Conservation (phyloP, 805 yeast species). For the Spathaspora boniae region DNA sequence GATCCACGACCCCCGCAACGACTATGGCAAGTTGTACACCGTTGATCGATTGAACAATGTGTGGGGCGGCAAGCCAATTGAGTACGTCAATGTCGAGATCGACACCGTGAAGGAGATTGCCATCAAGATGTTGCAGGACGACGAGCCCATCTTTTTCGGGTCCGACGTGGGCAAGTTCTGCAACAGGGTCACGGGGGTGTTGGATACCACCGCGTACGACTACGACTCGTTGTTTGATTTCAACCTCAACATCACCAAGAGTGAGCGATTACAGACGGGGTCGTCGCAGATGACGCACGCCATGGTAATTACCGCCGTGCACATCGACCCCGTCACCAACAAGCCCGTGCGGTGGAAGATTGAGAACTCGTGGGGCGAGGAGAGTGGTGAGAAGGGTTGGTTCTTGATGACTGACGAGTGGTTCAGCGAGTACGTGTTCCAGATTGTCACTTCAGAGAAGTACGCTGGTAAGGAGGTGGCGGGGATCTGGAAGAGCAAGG, state of each 20-base stretch:
- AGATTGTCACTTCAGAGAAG: slow-evolving; percentile 35
- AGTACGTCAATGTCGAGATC: slow-evolving; percentile 66
- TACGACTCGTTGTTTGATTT: slow-evolving; percentile 56
- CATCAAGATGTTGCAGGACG: slow-evolving; percentile 62
- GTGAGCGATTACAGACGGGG: slow-evolving; percentile 64
- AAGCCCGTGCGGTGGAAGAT: slow-evolving; percentile 42
- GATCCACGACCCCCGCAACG: slow-evolving; percentile 80
- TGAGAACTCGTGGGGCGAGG: slow-evolving; percentile 44
- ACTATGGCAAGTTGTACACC: slow-evolving; percentile 56
- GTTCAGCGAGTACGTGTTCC: slow-evolving; percentile 43
- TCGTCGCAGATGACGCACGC: slow-evolving; percentile 88
- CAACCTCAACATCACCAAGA: slow-evolving; percentile 51
- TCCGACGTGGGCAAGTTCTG: slow-evolving; percentile 82
- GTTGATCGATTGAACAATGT: slow-evolving; percentile 77
- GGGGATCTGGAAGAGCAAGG: slow-evolving; percentile 32
- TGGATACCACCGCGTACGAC: slow-evolving; percentile 70
- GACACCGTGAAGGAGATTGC: slow-evolving; percentile 57
- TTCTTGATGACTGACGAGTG: slow-evolving; percentile 42
- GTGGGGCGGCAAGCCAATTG: slow-evolving; percentile 63
- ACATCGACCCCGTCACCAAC: slow-evolving; percentile 51
- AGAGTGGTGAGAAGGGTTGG: slow-evolving; percentile 38
- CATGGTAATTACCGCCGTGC: slow-evolving; percentile 81
- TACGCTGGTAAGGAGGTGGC: slow-evolving; percentile 36
- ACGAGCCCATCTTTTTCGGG: slow-evolving; percentile 84
- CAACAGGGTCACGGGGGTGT: slow-evolving; percentile 61